Conservation (phyloP, 2,329 filamentous ascomycete species). For the Fusarium vanettenii region DNA sequence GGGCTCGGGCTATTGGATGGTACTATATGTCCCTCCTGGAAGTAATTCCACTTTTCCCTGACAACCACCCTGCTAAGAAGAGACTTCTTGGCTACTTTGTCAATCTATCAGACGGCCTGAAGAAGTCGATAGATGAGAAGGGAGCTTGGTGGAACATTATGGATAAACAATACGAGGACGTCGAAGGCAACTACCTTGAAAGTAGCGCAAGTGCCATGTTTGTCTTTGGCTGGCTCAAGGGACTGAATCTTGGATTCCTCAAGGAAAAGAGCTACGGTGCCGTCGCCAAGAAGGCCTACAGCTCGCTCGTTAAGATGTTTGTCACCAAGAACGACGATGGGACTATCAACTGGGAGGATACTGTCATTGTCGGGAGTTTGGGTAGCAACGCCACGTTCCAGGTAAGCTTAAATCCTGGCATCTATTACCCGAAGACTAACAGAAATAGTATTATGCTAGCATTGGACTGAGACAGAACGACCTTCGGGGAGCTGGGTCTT, state of each 20-base stretch:
- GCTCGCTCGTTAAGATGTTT: constrained; percentile 54
- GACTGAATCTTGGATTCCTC: constrained; percentile 40
- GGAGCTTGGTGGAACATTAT: constrained; percentile 71
- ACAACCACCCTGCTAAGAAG: constrained; percentile 47
- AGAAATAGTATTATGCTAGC: constrained; percentile 42
- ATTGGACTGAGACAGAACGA: constrained; percentile 40
- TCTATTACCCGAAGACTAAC: background rate
- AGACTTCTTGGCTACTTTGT: constrained; percentile 53
- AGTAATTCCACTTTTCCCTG: constrained; percentile 57
- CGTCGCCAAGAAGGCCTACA: constrained; percentile 35
- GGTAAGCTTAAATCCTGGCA: constrained; percentile 45
- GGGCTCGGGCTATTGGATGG: constrained; percentile 65
- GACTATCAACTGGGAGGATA: constrained; percentile 62
- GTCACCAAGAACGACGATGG: constrained; percentile 58
- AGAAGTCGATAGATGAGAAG: constrained; percentile 53
- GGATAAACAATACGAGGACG: constrained; percentile 58
- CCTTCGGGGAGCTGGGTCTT: constrained; percentile 39
- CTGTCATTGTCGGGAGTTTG: constrained; percentile 63
- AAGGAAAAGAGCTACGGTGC: constrained; percentile 19
- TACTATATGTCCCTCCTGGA: constrained; percentile 64
- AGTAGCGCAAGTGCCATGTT: constrained; percentile 70
- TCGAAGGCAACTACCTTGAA: constrained; percentile 69
- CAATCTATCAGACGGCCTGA: constrained; percentile 54
- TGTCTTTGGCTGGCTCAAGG: constrained; percentile 62
- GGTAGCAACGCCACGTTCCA: constrained; percentile 62